Base-by-base conservation (phyloP, 1,284 basidiomycete genomes). In the Sanguinoderma infundibulare region DNA sequence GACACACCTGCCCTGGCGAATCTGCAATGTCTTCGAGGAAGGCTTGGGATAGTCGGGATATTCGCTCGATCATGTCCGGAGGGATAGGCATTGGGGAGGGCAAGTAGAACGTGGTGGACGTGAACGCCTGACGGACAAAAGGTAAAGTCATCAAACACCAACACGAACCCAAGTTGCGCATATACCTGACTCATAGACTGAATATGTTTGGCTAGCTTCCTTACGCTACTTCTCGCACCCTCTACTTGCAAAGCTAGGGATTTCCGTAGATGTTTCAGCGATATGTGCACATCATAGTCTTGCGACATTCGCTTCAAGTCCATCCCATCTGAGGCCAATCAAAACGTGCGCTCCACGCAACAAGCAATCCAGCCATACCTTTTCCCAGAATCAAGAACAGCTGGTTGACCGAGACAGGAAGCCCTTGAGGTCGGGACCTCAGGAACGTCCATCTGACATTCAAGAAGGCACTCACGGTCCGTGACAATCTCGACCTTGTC, bases 361-460 rank as follows among this genome's bases (percentile, higher is more conserved):
- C 30, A 47, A 46, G 55, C 34, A 53, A 50, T 2, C 35, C 44
- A 28, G n/a, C 73, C 77, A 46, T 51, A 90, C 90, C 87, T 81
- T 82, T 87, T 42, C 91, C 91, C 62, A 92, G 79, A 30, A 92
- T 79, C 39, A 92, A 70, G 71, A 93, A 91, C 3, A 91, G 78
- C 65, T 91, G 81, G 57, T 79, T 81, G 1, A 85, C 80, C 26
- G 78, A 80, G 47, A 92, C 73, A 36, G 79, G 74, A 66, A 89
- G 83, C 4, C 73, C 91, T 93, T 66, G 17, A 17, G 6, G 22
- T n/a, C 7, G 34, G 5, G 5, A 34, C 20, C 9, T 51, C 32
- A 51, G 49, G 32, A 36, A 15, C 32, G 20, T 20, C 22, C 46
- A 22, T 12, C 12, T 35, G 20, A 34, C n/a, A 34, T 2, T 46